A percentile compares a stretch with the other conserved stretches of the same genome.
Evolutionary conservation across 495 filamentous ascomycete genomes (phyloP).

Genomic region (Penicillium parvum): DNA sequence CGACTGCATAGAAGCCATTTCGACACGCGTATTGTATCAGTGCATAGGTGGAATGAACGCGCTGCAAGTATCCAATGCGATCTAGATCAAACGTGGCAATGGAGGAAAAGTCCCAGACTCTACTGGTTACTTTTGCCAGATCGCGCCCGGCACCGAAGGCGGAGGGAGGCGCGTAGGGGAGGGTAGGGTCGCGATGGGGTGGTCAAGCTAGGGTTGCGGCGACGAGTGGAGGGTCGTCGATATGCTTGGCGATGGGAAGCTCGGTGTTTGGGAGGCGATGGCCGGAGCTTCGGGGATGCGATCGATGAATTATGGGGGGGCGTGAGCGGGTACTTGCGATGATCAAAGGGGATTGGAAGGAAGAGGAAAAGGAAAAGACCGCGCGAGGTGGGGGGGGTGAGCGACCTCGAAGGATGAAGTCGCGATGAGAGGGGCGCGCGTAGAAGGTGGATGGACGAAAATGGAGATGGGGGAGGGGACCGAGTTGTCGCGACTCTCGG

Average conservation of each 20-base stretch:
- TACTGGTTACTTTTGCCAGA: slow-evolving; percentile 14
- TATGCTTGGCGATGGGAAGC: slow-evolving; percentile 35
- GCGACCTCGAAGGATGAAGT: slow-evolving; percentile 22
- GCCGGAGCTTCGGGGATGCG: slow-evolving; percentile 29
- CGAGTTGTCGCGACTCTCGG: slow-evolving; percentile 45
- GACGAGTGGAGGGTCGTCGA: slow-evolving; percentile 24
- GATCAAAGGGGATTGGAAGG: slow-evolving; percentile 26
- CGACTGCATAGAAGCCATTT: slow-evolving; percentile 76
- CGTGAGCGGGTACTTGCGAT: slow-evolving; percentile 18
- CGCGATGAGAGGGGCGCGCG: slow-evolving; percentile 35
- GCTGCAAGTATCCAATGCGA: slow-evolving; percentile 21
- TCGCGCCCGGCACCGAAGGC: slow-evolving; percentile 19
- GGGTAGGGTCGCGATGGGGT: slow-evolving; percentile 9
- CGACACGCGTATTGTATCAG: slow-evolving; percentile 33
- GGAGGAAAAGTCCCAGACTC: slow-evolving; percentile 14
- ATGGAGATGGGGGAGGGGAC: slow-evolving; percentile 46
- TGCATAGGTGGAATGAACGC: slow-evolving; percentile 30
- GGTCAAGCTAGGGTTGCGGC: slow-evolving; percentile 23
- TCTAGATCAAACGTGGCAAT: slow-evolving; percentile 8
- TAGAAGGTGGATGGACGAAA: slow-evolving; percentile 36
- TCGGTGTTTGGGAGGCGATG: slow-evolving; percentile 33
- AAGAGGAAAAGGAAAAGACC: slow-evolving; percentile 22
- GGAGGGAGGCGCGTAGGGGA: slow-evolving; percentile 5
- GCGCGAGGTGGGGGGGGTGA: slow-evolving; percentile 18
- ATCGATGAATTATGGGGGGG: slow-evolving; percentile 22